Evolutionary conservation across 345 rosid species (phyloP), one percentile per base, ranked within the genome.

Genomic region (Salix koriyanagi): DNA sequence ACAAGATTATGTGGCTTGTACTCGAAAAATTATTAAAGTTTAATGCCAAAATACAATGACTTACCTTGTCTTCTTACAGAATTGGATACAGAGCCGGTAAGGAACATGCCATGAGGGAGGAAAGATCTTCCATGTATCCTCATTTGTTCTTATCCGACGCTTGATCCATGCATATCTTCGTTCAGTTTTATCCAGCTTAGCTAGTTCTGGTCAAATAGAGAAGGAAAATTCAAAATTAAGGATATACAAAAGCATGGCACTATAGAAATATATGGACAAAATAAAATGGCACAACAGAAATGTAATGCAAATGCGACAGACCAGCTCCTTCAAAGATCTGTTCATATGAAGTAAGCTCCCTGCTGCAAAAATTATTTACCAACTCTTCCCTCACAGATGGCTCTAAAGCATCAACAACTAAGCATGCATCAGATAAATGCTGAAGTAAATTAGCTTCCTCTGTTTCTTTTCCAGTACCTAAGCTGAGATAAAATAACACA

Each of bases 271-370:
- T 18, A 34, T 3, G 4, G 14, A 42, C 14, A 42, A 7, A 42
- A 10, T 42, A 42, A 42, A 42, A 42, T 42, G 25, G 39, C 34
- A 2, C 26, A 26, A 50, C 3, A 74, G 65, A n/a, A 44, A 73
- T 7, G 37, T 14, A 34, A 18, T 6, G 5, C 21, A 39, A 52
- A 23, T 46, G 50, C 16, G 73, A 85, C 87, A 74, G 82, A 96
- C 99, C 99, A 83, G 97, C 99, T 89, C 99, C 99, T 90, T 93
- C 97, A 83, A 93, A 96, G 64, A 96, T 96, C 83, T 96, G 98
- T 86, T 92, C 97, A 83, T 93, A 96, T 62, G 98, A 96, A 74
- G 97, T 96, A 74, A 96, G 95, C 87, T 96, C 99, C 85, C 95
- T 84, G 87, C 90, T 90, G 92, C 99, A 96, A 80, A 93, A 96